These are phyloP conservation scores for Fusarium incarnatum DNA, from an alignment of 2,329 filamentous ascomycete genomes.

Conservation along the genomic window DNA sequence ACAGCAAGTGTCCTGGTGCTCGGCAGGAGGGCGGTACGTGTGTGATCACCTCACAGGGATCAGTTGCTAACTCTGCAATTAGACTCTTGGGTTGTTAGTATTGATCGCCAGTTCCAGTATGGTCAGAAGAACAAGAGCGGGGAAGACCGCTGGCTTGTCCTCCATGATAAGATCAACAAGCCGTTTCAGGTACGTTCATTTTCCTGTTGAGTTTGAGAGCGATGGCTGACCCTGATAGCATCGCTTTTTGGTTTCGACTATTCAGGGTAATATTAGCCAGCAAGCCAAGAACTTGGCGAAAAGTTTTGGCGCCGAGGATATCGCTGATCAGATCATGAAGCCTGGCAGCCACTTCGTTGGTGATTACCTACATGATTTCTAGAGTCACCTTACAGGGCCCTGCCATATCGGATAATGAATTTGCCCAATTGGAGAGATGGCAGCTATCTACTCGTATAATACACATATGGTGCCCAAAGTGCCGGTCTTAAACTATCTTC, in stretches of 20 bases:
- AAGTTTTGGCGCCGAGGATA: slow-evolving; percentile 20
- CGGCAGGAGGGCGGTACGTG: slow-evolving; percentile 25
- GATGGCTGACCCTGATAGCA: slow-evolving; percentile 1
- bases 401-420: too few relatives aligned
- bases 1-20: slow-evolving; percentile 11
- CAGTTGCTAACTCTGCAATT: fast-evolving
- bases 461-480: background rate
- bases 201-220: fast-evolving
- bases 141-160: slow-evolving; percentile 23
- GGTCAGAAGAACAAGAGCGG: slow-evolving; percentile 36
- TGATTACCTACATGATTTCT: slow-evolving; percentile 23
- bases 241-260: slow-evolving; percentile 29
- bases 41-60: fast-evolving
- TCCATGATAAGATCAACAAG: slow-evolving; percentile 38
- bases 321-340: slow-evolving; percentile 16
- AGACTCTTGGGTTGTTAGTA: slow-evolving; percentile 24
- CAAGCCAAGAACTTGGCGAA: slow-evolving; percentile 22
- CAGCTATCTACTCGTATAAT: background rate
- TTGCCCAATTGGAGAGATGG: too few relatives aligned
- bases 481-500: background rate
- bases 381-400: too few relatives aligned
- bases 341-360: slow-evolving; percentile 25
- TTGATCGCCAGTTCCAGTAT: slow-evolving; percentile 35
- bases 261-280: slow-evolving; percentile 6
- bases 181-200: slow-evolving; percentile 22